Conservation (phyloP, 2,329 filamentous ascomycete species). For the Pseudogymnoascus sp. region DNA sequence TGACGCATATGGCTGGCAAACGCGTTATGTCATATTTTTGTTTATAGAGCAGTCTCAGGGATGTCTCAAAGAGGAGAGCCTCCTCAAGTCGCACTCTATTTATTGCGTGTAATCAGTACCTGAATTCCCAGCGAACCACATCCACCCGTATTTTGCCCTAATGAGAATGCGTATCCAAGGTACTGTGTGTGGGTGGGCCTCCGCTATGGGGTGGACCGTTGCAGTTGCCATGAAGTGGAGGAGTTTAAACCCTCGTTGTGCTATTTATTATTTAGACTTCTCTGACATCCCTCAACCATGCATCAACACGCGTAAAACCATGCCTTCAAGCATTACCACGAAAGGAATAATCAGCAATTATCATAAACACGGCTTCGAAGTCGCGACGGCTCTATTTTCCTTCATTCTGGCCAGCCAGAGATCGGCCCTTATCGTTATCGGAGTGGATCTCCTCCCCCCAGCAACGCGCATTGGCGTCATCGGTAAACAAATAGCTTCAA, state of each 20-base stretch:
- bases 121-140: neutral
- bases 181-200: constrained; percentile 1
- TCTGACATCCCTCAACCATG: neutral
- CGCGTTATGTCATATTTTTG: constrained; percentile 5
- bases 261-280: constrained; percentile 4
- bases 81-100: neutral
- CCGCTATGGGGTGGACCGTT: neutral
- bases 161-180: neutral
- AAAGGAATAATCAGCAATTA: neutral
- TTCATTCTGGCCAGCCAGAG: constrained; percentile 4
- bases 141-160: neutral
- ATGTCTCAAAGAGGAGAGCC: neutral
- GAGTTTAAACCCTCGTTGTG: neutral
- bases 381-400: constrained; percentile 1
- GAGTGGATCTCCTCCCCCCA: constrained; percentile 10
- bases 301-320: neutral
- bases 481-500: constrained; percentile 13
- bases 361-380: neutral
- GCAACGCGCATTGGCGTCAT: constrained; percentile 13
- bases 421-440: constrained; percentile 8
- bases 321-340: constrained; percentile 3
- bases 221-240: constrained; percentile 6
- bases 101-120: neutral
- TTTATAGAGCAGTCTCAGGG: neutral
- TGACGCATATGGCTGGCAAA: neutral